Evolutionary conservation across 495 filamentous ascomycete genomes (phyloP).

Genomic region (Penicillium antarcticum): DNA sequence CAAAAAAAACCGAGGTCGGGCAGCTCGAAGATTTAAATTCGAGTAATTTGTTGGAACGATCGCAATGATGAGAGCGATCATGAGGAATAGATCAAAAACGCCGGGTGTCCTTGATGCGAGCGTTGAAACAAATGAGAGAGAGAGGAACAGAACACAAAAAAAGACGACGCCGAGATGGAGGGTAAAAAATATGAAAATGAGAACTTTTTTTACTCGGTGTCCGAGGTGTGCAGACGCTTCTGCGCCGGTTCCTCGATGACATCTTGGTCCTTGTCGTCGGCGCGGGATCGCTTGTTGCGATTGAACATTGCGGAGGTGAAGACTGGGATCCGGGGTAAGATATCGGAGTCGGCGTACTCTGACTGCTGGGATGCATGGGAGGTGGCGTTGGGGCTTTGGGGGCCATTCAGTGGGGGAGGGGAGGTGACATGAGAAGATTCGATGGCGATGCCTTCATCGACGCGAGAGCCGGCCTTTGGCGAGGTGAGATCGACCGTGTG

Average conservation of each 20-base stretch:
- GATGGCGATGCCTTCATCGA: slow-evolving; percentile 1
- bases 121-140: neutral
- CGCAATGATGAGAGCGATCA: neutral
- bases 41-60: neutral
- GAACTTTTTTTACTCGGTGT: slow-evolving; percentile 4
- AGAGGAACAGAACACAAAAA: slow-evolving; percentile 5
- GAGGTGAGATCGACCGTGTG: neutral
- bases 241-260: slow-evolving; percentile 5
- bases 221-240: slow-evolving; percentile 10
- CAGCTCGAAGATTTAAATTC: neutral
- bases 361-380: neutral
- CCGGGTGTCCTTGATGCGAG: slow-evolving; percentile 1
- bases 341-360: neutral
- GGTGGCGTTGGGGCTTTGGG: neutral
- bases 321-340: neutral
- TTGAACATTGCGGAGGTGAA: neutral
- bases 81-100: neutral
- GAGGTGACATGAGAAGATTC: slow-evolving; percentile 5
- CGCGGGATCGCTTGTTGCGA: slow-evolving; percentile 10
- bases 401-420: neutral
- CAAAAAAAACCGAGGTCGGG: neutral
- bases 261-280: slow-evolving; percentile 2
- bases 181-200: too few relatives aligned
- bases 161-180: neutral
- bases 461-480: slow-evolving; percentile 2